phyloP scores from a whole-genome alignment of 169 alveolate genomes.

The Theileria luwenshuni region DNA sequence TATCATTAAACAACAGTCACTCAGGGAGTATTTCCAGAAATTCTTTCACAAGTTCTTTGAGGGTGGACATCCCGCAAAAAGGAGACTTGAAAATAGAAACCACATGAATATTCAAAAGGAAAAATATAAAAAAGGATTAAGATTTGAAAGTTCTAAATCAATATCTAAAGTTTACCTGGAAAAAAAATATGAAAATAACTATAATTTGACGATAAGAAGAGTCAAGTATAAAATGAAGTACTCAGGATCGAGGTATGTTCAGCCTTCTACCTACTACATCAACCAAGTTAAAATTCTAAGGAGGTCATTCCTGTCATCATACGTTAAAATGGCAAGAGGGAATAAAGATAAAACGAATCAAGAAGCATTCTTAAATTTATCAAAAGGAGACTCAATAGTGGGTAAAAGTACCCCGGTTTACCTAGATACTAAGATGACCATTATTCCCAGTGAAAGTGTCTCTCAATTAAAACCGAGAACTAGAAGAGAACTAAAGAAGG shows the following conservation, averaged over 20 bases:
- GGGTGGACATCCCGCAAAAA: constrained; percentile 56
- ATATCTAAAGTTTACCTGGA: constrained; percentile 26
- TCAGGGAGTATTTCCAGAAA: constrained; percentile 34
- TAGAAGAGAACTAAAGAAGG: not conserved
- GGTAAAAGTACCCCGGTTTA: not conserved
- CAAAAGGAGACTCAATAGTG: not conserved
- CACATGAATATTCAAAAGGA: constrained; percentile 25
- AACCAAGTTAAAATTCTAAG: constrained; percentile 51
- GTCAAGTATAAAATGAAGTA: constrained; percentile 52
- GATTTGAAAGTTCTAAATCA: constrained; percentile 22
- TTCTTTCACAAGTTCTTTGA: constrained; percentile 30
- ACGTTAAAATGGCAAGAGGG: not conserved
- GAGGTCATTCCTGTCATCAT: constrained; percentile 50
- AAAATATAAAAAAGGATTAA: not conserved
- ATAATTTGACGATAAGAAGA: constrained; percentile 32
- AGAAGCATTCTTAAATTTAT: not conserved
- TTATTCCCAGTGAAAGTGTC: not conserved
- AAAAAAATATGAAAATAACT: not conserved
- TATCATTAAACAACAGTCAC: constrained; percentile 19
- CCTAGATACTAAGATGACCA: not conserved
- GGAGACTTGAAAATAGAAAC: constrained; percentile 35
- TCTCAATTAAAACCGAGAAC: constrained; percentile 3
- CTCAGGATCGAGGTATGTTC: constrained; percentile 57
- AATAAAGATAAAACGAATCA: not conserved
- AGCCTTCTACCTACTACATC: constrained; percentile 41